Evolutionary conservation across 78 protist species (phyloP).

Genomic region (Anaeramoeba ignava): DNA sequence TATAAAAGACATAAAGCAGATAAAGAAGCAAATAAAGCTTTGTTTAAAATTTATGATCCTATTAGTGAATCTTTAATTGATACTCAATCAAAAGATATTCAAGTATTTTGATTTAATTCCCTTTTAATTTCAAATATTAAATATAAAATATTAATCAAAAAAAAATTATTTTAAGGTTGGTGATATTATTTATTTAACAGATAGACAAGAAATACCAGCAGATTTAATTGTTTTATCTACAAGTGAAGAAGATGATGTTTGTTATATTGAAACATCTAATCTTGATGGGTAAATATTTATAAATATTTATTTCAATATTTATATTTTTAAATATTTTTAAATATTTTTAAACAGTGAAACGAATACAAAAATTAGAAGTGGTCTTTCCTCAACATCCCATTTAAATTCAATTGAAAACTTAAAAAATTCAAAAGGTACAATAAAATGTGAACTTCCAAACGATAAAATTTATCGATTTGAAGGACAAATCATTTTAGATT

Average conservation of each 20-base stretch:
- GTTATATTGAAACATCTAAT: neutral
- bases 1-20: neutral
- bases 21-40: neutral
- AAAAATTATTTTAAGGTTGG: neutral
- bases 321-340: neutral
- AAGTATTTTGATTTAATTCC: no score
- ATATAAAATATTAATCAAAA: no score
- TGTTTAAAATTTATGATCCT: neutral
- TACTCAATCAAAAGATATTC: neutral
- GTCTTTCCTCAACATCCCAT: neutral
- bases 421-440: neutral
- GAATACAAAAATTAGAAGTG: neutral
- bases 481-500: neutral
- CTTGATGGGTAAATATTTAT: neutral
- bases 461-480: neutral
- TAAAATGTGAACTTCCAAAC: neutral
- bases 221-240: neutral
- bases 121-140: no score
- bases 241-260: neutral
- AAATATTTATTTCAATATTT: neutral
- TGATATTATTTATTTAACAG: neutral
- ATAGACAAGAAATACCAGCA: neutral
- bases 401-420: neutral
- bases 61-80: no score
- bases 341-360: neutral